Percentiles rank a stretch among this genome's conserved stretches.
Conservation (phyloP, 169 alveolate species). For the Plasmodium malariae region DNA sequence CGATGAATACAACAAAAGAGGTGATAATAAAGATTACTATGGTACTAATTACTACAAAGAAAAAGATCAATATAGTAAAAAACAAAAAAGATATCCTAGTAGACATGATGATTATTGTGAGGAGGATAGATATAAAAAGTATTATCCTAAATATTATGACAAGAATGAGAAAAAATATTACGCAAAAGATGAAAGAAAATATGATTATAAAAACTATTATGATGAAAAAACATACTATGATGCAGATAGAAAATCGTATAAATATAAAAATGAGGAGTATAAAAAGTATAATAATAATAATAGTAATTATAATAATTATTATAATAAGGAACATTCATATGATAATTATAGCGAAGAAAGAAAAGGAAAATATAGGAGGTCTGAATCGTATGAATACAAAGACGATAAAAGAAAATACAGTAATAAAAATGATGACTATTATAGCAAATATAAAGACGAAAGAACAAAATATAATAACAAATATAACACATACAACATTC, state of each 20-base stretch:
- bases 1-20: slow-evolving; percentile 1
- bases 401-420: slow-evolving; percentile 33
- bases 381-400: slow-evolving; percentile 25
- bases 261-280: slow-evolving; percentile 6
- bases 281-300: neutral
- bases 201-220: slow-evolving; percentile 9
- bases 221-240: slow-evolving; percentile 5
- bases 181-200: slow-evolving; percentile 3
- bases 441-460: slow-evolving; percentile 6
- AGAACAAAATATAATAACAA: slow-evolving; percentile 9
- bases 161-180: slow-evolving; percentile 44
- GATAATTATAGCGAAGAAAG: slow-evolving; percentile 4
- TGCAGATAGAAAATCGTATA: neutral
- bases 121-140: slow-evolving; percentile 12
- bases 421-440: slow-evolving; percentile 10
- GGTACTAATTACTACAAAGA: slow-evolving; percentile 11
- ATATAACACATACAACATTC: slow-evolving; percentile 5
- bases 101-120: neutral
- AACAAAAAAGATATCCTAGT: slow-evolving; percentile 23
- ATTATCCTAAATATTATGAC: slow-evolving; percentile 6
- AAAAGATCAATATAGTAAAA: slow-evolving; percentile 13
- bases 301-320: neutral
- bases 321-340: slow-evolving; percentile 3
- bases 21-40: slow-evolving; percentile 3
- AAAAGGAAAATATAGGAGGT: neutral